phyloP scores from a whole-genome alignment of 495 filamentous ascomycete species.

The Poronia punctata region DNA sequence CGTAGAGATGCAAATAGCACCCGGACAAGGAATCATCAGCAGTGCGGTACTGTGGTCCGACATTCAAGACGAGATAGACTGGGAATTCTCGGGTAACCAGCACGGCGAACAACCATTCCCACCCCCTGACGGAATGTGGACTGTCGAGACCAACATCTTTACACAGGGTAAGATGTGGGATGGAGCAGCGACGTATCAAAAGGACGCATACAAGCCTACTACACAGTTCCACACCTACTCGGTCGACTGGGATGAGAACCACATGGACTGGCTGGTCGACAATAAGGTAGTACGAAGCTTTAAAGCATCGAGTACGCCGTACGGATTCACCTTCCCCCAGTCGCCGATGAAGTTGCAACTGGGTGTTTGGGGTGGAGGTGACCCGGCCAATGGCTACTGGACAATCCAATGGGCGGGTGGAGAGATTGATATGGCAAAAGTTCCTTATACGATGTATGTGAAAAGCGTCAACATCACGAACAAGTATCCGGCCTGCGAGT shows the following conservation, averaged over 20 bases:
- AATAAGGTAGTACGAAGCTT: slow-evolving; percentile 55
- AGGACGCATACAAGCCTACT: slow-evolving; percentile 56
- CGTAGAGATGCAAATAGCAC: slow-evolving; percentile 59
- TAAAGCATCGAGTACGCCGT: slow-evolving; percentile 37
- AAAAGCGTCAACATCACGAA: slow-evolving; percentile 49
- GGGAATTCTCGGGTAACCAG: slow-evolving; percentile 68
- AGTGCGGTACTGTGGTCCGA: slow-evolving; percentile 82
- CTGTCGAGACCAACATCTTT: slow-evolving; percentile 85
- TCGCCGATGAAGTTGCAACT: slow-evolving; percentile 69
- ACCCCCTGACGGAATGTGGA: slow-evolving; percentile 24
- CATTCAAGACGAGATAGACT: slow-evolving; percentile 91
- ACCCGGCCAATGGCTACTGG: slow-evolving; percentile 44
- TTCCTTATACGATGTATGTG: slow-evolving; percentile 63
- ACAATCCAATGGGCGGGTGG: slow-evolving; percentile 65
- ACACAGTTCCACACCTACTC: slow-evolving; percentile 85
- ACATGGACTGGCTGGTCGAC: slow-evolving; percentile 80
- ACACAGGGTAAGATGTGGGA: slow-evolving; percentile 66
- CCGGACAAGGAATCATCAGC: slow-evolving; percentile 70
- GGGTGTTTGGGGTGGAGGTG: slow-evolving; percentile 70
- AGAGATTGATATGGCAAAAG: slow-evolving; percentile 51
- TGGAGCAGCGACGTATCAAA: slow-evolving; percentile 63
- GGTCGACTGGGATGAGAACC: slow-evolving; percentile 70
- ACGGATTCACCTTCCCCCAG: slow-evolving; percentile 59
- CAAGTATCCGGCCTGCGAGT: slow-evolving; percentile 41
- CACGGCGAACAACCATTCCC: slow-evolving; percentile 36